These are phyloP conservation scores for Yamadazyma kanchanaburiensis DNA, from an alignment of 1,139 yeast genomes.

Conservation along the genomic window DNA sequence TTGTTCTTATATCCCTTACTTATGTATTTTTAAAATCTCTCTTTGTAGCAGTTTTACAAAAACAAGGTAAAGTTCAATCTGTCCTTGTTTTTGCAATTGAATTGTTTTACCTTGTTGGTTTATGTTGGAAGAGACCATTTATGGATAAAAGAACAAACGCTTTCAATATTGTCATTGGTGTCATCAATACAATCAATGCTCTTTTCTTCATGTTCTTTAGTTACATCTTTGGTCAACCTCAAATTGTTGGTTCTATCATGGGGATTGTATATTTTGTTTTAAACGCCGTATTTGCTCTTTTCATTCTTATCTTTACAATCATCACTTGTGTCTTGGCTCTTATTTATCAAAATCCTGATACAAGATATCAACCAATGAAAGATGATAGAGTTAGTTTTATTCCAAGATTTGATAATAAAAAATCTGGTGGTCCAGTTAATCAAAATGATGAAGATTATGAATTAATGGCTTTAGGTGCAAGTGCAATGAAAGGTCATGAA, in stretches of 20 bases:
- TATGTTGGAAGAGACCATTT: slow-evolving; percentile 78
- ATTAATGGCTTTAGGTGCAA: slow-evolving; percentile 82
- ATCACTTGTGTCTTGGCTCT: slow-evolving; percentile 84
- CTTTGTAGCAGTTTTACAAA: slow-evolving; percentile 83
- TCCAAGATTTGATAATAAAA: slow-evolving; percentile 53
- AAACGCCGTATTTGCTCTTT: slow-evolving; percentile 85
- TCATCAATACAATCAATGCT: slow-evolving; percentile 77
- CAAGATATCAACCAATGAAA: slow-evolving; percentile 93
- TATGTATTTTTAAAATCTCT: slow-evolving; percentile 74
- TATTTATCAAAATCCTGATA: slow-evolving; percentile 88
- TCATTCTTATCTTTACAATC: slow-evolving; percentile 78
- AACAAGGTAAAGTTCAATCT: slow-evolving; percentile 77
- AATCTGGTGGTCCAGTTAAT: slow-evolving; percentile 17
- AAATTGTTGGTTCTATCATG: slow-evolving; percentile 84
- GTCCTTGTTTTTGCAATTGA: slow-evolving; percentile 75
- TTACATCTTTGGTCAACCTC: slow-evolving; percentile 78
- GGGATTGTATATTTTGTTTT: slow-evolving; percentile 88
- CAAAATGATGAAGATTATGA: slow-evolving; percentile 64
- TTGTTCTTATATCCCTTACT: slow-evolving; percentile 59
- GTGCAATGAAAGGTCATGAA: slow-evolving; percentile 81
- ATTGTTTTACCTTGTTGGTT: slow-evolving; percentile 56
- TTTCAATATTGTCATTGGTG: slow-evolving; percentile 81
- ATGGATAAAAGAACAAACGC: slow-evolving; percentile 94
- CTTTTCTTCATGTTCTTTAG: slow-evolving; percentile 88
- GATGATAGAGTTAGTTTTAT: slow-evolving; percentile 93